Base-by-base conservation (phyloP, 129 eudicot species). In the Solidago caesia region DNA sequence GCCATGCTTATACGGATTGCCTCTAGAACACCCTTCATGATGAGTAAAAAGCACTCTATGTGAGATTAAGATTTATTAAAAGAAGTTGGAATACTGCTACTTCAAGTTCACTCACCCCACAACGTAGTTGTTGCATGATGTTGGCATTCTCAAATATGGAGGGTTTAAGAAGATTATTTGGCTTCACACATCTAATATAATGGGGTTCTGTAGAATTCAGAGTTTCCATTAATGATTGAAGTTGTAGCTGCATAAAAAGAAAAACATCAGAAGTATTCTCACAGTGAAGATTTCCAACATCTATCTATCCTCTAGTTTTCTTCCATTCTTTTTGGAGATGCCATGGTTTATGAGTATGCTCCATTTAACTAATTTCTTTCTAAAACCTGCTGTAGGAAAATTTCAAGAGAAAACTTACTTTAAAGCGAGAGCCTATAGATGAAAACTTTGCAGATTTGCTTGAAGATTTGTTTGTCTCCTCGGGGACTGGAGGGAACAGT, bases 1-100 rank as follows among this genome's bases (percentile, higher is more conserved):
- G 99, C 97, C 86, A 91, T 86, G 77, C 99, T 94, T 77, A 94
- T 94, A 84, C 97, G 92, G 74, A 94, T 94, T 80, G 99, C 99
- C 80, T 94, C 99, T 61, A 94, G 81, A 81, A 94, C 99, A 77
- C 99, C 99, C 99, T 94, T 80, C 77, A 81, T 72, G 72, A 75
- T 67, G 64, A 75, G 68, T 73, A 61, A 76, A 83, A 62, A 79
- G 5, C 63, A 53, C 6, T 60, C 16, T 69, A 66, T 52, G 71
- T 80, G 73, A 59, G 80, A 75, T 16, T 45, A 64, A 2, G 8
- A 8, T 65, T 48, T 58, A 76, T 57, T 39, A 44, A 66, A 46
- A 64, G n/a, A 39, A 70, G 33, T 55, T n/a, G 56, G 46, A 59
- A 71, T 6, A 45, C 58, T 61, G 15, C 21, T 51, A 71, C 21